Base-by-base conservation (phyloP, 23 red algal genomes). In the Rhodosorus marinus region DNA sequence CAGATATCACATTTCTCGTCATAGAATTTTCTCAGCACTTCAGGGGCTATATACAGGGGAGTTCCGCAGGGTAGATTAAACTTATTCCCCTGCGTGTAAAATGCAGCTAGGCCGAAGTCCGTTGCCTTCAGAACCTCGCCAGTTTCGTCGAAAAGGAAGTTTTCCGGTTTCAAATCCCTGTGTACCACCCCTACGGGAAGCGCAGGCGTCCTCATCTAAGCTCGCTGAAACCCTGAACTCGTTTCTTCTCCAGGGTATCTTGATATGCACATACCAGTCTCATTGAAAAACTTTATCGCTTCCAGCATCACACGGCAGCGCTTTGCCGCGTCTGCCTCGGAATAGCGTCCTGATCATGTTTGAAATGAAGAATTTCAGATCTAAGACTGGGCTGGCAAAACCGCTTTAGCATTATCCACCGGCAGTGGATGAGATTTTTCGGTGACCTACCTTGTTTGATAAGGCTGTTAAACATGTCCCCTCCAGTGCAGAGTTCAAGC, bases 21-120 rank as follows among this genome's bases (percentile, higher is more conserved):
- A 56, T 98, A 81, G 31, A 86, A 74, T 50, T 80, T 54, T 6
- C 66, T 45, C 28, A 98, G 52, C 50, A 98, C 76, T 54, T 98
- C 90, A 31, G 90, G 90, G 11, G 90, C 90, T 46, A 98, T 75
- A 53, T 98, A 98, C 27, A 83, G 51, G 11, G 90, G 90, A 14
- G 90, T 98, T 14, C 90, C 90, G 35, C 60, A 11, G 11, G 11
- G 38, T 11, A 11, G 11, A 11, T 43, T 43, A 11, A 43, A 17
- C 38, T 11, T 11, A 43, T 11, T 17, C 11, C 38, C 38, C 38
- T 11, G 38, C 17, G 38, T 43, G 38, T 11, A 11, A 43, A 43
- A 17, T 43, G 38, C 38, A 11, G 65, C 60, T 33, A 92, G 64
- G 46, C 83, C 83, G 72, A 92, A 92, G 62, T 92, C 83, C 15